Percentiles rank a stretch among this genome's conserved stretches.
phyloP scores from a whole-genome alignment of 1,284 basidiomycete genomes.

The Hemileccinum hortonii region DNA sequence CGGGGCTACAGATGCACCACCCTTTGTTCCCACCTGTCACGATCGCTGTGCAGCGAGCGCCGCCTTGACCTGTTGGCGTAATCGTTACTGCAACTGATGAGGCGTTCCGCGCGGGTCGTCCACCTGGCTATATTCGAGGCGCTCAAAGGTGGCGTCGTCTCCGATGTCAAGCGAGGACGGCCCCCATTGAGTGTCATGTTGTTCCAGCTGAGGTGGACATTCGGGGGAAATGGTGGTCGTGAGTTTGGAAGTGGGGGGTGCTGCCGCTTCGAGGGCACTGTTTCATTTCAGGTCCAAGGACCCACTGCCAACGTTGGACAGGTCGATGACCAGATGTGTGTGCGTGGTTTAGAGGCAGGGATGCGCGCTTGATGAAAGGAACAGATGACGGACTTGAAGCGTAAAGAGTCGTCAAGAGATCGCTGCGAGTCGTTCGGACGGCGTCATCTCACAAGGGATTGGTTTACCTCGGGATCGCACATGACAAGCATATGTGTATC shows the following conservation, averaged over 20 bases:
- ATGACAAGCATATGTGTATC: too few species aligned
- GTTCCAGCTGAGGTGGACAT: conserved; percentile 4
- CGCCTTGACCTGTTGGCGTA: conserved; percentile 12
- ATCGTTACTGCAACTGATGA: conserved; percentile 8
- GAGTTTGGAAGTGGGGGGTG: conserved; percentile 26
- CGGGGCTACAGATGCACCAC: conserved; percentile 15
- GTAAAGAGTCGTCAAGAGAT: too few species aligned
- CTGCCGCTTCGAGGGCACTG: conserved; percentile 12
- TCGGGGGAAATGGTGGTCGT: conserved; percentile 15
- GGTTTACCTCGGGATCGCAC: too few species aligned
- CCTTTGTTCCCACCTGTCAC: conserved; percentile 22
- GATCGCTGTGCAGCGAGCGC: conserved; percentile 16
- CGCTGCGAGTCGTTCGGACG: too few species aligned
- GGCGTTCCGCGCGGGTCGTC: conserved; percentile 4
- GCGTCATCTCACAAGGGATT: too few species aligned
- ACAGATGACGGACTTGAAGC: too few species aligned
- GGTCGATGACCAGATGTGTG: neutral
- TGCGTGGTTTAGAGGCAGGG: neutral
- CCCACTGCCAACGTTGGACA: neutral
- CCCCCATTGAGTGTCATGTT: conserved; percentile 27
- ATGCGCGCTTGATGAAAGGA: neutral
- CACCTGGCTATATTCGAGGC: conserved; percentile 19
- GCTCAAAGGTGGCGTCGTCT: conserved; percentile 20
- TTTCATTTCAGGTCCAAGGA: conserved; percentile 20
- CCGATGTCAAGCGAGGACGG: conserved; percentile 21